Evolutionary conservation across 2,329 filamentous ascomycete genomes (phyloP), one percentile per base, ranked within the genome.

Genomic region (Plectosphaerella plurivora): DNA sequence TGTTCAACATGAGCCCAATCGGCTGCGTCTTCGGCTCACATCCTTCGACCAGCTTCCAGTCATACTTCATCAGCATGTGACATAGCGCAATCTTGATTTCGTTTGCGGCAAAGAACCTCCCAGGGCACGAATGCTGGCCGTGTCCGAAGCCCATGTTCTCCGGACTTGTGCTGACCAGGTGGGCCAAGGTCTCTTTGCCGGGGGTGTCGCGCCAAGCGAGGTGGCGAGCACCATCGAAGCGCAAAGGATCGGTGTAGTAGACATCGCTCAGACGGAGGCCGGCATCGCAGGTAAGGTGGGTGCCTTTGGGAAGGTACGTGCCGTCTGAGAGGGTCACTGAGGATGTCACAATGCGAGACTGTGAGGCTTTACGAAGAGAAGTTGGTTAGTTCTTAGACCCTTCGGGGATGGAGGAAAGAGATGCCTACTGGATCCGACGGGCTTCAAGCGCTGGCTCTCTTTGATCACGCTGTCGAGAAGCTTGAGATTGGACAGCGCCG

Each of bases 61-160:
- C 72, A 55, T 74, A 74, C 35, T 64, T 68, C 3, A 76, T 69
- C 42, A 76, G 57, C 5, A 72, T 60, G 51, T 71, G 61, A 1
- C 68, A 66, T 10, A 76, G 55, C 22, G 74, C 66, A 53, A 75
- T 59, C 59, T 76, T 76, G 62, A 75, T 71, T 63, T 75, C 70
- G 57, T 73, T 69, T 44, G 63, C 63, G 7, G 73, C 73, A 54
- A 75, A 75, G 68, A 75, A 76, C 0, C 72, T 64, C 1, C 73
- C 73, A 0, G 71, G 72, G 53, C 70, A 73, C 5, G 70, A 69
- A 53, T 73, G 68, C 45, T 63, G 62, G 6, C 69, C 70, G 2
- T 68, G 65, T 2, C 70, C 69, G 51, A 72, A 73, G 22, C 65
- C 65, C 39, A 69, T 60, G 50, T 61, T 67, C 20, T 64, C 60